Conservation (phyloP, 306 rosid species). For the Fragaria iinumae region DNA sequence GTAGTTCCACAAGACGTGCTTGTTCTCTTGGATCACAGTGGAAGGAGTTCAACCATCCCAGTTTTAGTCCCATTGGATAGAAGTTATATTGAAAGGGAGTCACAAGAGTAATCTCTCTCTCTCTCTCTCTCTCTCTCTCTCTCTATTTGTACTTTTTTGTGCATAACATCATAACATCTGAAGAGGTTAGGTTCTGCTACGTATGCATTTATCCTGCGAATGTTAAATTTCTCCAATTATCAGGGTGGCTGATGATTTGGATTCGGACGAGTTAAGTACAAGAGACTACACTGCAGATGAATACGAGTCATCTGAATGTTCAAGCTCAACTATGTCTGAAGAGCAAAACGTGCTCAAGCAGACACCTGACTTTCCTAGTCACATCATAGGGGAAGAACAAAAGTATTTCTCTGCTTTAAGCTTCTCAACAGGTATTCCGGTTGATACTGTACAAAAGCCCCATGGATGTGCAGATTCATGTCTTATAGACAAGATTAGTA, state of each 20-base stretch:
- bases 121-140: slow-evolving; percentile 36
- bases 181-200: background rate
- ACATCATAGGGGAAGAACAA: slow-evolving; percentile 34
- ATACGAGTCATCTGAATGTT: slow-evolving; percentile 55
- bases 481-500: slow-evolving; percentile 24
- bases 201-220: slow-evolving; percentile 9
- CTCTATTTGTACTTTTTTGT: background rate
- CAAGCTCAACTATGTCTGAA: slow-evolving; percentile 49
- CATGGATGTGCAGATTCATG: slow-evolving; percentile 38
- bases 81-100: slow-evolving; percentile 33
- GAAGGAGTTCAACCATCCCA: slow-evolving; percentile 37
- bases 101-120: slow-evolving; percentile 68
- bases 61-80: slow-evolving; percentile 40
- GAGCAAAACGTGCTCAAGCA: slow-evolving; percentile 53
- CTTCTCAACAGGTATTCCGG: slow-evolving; percentile 40
- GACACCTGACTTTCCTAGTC: slow-evolving; percentile 41
- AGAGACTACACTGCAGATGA: slow-evolving; percentile 42
- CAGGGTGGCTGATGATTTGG: slow-evolving; percentile 47
- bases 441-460: slow-evolving; percentile 35
- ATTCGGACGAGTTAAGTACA: slow-evolving; percentile 56
- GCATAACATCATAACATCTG: background rate
- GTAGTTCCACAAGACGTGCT: slow-evolving; percentile 39
- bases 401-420: slow-evolving; percentile 57
- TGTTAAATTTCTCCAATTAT: slow-evolving; percentile 33
- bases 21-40: slow-evolving; percentile 37